Evolutionary conservation across 345 rosid species (phyloP).

Genomic region (Gossypium anomalum): DNA sequence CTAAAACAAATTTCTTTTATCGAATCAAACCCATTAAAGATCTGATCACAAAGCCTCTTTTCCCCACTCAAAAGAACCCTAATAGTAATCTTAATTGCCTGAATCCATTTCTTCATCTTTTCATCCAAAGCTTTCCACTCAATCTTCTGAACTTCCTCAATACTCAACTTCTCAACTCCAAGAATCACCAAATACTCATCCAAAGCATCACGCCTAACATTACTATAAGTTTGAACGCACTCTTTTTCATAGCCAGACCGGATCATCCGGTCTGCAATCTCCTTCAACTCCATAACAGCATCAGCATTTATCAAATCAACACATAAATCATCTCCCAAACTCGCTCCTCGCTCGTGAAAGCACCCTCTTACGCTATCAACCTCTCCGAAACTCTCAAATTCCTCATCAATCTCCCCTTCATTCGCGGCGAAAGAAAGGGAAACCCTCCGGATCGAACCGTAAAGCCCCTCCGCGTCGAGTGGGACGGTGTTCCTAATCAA

Average conservation of each 20-base stretch:
- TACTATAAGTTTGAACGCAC: slow-evolving; percentile 80
- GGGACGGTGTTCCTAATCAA: slow-evolving; percentile 77
- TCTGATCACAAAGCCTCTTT: slow-evolving; percentile 69
- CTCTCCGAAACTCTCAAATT: slow-evolving; percentile 62
- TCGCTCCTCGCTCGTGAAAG: slow-evolving; percentile 79
- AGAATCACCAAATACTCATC: slow-evolving; percentile 76
- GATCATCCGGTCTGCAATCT: slow-evolving; percentile 85
- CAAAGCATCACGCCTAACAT: slow-evolving; percentile 69
- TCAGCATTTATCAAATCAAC: slow-evolving; percentile 73
- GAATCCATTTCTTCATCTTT: slow-evolving; percentile 97
- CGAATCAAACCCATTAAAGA: slow-evolving; percentile 53
- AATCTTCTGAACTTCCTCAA: slow-evolving; percentile 89
- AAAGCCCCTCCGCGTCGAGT: slow-evolving; percentile 64
- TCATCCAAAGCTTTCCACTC: slow-evolving; percentile 90
- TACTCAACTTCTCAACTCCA: slow-evolving; percentile 86
- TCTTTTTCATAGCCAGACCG: slow-evolving; percentile 84
- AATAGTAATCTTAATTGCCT: slow-evolving; percentile 65
- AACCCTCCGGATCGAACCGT: slow-evolving; percentile 79
- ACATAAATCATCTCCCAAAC: slow-evolving; percentile 67
- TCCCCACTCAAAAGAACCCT: slow-evolving; percentile 78
- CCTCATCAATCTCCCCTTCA: slow-evolving; percentile 67
- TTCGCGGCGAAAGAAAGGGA: slow-evolving; percentile 49
- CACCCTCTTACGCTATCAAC: slow-evolving; percentile 50
- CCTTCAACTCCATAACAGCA: slow-evolving; percentile 57
- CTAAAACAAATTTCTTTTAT: slow-evolving; percentile 72